phyloP scores from a whole-genome alignment of 768 basidiomycete genomes.

The Collybia mongolica region DNA sequence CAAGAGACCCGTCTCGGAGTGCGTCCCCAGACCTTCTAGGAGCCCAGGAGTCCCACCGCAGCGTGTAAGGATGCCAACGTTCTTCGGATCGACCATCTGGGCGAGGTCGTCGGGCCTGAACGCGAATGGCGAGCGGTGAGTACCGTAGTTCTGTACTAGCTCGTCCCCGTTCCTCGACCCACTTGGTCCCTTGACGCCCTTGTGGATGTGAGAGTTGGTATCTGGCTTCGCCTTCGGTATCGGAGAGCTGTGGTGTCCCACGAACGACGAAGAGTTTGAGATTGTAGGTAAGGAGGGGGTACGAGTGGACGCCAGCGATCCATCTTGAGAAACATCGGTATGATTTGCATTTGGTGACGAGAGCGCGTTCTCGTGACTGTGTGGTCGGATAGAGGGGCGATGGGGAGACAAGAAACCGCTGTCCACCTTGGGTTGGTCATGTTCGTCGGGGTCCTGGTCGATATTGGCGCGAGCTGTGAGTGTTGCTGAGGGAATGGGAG shows the following conservation, averaged over 20 bases:
- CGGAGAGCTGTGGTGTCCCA: constrained; percentile 49
- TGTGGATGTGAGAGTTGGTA: constrained; percentile 42
- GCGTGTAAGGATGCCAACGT: constrained; percentile 56
- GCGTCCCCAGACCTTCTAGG: constrained; percentile 72
- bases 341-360: constrained; percentile 15
- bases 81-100: constrained; percentile 88
- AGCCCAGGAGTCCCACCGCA: constrained; percentile 75
- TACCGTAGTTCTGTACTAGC: too few relatives aligned
- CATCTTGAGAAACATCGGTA: constrained; percentile 31
- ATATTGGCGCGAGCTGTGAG: constrained; percentile 1
- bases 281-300: constrained; percentile 78
- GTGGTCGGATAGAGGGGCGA: constrained; percentile 17
- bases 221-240: constrained; percentile 68
- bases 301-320: constrained; percentile 40
- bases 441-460: not conserved
- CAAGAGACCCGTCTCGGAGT: constrained; percentile 47
- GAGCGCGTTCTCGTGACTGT: constrained; percentile 3
- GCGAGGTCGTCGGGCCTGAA: constrained; percentile 78
- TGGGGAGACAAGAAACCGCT: constrained; percentile 23
- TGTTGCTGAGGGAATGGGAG: not conserved
- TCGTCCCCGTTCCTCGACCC: constrained; percentile 34
- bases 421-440: too few relatives aligned
- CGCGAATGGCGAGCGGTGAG: constrained; percentile 72
- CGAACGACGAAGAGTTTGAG: constrained; percentile 57
- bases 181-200: constrained; percentile 34